A percentile compares a stretch with the other conserved stretches of the same genome.
Conservation (phyloP, 2,329 filamentous ascomycete genomes). For the Alternaria metachromatica region DNA sequence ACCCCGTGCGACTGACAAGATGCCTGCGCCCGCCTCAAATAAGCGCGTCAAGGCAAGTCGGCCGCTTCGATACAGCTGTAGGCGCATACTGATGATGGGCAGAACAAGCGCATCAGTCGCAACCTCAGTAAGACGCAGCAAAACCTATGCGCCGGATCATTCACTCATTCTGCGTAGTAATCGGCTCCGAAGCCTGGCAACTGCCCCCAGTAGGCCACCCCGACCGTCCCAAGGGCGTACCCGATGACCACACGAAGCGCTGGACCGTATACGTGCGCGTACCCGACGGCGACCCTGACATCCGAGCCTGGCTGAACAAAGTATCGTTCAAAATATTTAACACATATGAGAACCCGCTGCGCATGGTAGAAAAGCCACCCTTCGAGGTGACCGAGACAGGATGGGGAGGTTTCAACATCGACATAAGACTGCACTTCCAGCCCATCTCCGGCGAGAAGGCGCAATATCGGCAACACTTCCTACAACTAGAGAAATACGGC, state of each 20-base stretch:
- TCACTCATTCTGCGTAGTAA: conserved; percentile 49
- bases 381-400: conserved; percentile 92
- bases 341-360: conserved; percentile 89
- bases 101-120: conserved; percentile 52
- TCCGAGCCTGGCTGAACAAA: conserved; percentile 94
- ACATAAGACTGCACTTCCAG: conserved; percentile 92
- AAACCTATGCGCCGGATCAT: neutral
- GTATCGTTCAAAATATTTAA: conserved; percentile 99
- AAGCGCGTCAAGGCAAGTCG: conserved; percentile 58
- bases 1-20: conserved; percentile 31
- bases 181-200: conserved; percentile 58
- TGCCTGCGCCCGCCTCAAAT: conserved; percentile 62
- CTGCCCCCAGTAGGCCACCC: conserved; percentile 75
- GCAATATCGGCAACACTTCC: conserved; percentile 91
- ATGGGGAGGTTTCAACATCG: conserved; percentile 98
- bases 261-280: conserved; percentile 96
- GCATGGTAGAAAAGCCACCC: conserved; percentile 74
- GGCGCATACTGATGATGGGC: conserved; percentile 22
- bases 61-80: neutral
- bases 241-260: conserved; percentile 92
- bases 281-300: conserved; percentile 80
- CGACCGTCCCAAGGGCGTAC: conserved; percentile 68
- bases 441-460: conserved; percentile 90
- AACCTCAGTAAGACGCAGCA: conserved; percentile 42
- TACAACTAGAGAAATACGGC: conserved; percentile 90